A percentile compares a stretch with the other conserved stretches of the same genome.
Conservation (phyloP, 108 stramenopile genomes). For the Bacterosira constricta region DNA sequence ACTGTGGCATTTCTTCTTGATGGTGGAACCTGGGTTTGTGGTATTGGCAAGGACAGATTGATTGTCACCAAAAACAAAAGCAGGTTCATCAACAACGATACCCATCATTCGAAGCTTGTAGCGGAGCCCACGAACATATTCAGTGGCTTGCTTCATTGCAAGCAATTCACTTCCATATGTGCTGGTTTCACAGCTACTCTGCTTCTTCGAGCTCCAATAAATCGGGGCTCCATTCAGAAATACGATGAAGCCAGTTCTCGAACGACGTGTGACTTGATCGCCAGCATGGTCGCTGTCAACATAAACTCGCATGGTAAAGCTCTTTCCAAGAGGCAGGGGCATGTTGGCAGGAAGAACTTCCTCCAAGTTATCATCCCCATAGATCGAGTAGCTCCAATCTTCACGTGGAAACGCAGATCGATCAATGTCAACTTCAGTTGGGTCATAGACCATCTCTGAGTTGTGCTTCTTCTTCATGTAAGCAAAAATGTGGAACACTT, state of each 20-base stretch:
- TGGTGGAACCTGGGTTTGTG: conserved; percentile 29
- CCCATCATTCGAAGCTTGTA: conserved; percentile 67
- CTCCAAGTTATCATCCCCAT: conserved; percentile 27
- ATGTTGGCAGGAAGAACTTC: conserved; percentile 28
- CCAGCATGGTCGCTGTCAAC: conserved; percentile 55
- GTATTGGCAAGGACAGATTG: conserved; percentile 43
- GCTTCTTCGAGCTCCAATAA: conserved; percentile 52
- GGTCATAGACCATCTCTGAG: conserved; percentile 58
- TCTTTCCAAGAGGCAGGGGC: conserved; percentile 34
- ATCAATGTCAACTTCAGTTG: conserved; percentile 39
- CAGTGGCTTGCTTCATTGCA: conserved; percentile 53
- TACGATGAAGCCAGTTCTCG: conserved; percentile 23
- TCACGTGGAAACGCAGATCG: conserved; percentile 1
- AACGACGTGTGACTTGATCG: conserved; percentile 24
- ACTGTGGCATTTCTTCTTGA: conserved; percentile 47
- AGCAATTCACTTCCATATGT: conserved; percentile 50
- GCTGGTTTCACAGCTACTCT: conserved; percentile 35
- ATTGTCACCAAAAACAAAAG: conserved; percentile 55
- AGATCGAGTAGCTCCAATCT: conserved; percentile 41
- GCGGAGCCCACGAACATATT: conserved; percentile 48
- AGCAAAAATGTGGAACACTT: conserved; percentile 53
- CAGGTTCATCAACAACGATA: conserved; percentile 32
- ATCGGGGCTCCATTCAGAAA: conserved; percentile 30
- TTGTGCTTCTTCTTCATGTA: conserved; percentile 55
- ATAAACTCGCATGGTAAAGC: conserved; percentile 27